Conservation (phyloP, 2,329 filamentous ascomycete genomes). For the Trichoderma sp. region DNA sequence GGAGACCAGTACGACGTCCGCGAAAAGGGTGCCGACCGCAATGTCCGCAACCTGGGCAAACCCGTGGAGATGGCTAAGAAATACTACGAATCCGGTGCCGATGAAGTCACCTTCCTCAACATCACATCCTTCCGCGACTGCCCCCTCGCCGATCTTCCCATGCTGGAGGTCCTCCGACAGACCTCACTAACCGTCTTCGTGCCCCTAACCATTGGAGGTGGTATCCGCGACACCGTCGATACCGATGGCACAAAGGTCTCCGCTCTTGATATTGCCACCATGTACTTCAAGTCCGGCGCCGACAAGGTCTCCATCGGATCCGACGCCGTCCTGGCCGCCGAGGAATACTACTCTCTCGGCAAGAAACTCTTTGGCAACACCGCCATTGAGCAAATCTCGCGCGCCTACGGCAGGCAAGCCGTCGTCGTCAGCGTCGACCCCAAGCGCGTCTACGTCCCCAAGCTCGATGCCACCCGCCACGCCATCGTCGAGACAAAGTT, state of each 20-base stretch:
- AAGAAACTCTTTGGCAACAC: constrained; percentile 73
- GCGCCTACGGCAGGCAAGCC: constrained; percentile 92
- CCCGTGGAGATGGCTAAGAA: constrained; percentile 89
- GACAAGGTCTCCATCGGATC: constrained; percentile 98
- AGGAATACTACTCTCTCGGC: constrained; percentile 77
- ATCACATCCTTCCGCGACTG: constrained; percentile 98
- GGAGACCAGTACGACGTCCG: constrained; percentile 98
- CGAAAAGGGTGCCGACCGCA: constrained; percentile 67
- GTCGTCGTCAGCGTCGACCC: constrained; percentile 96
- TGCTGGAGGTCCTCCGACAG: constrained; percentile 87
- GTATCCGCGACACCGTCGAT: constrained; percentile 90
- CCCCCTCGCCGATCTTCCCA: constrained; percentile 85
- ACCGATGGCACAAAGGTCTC: constrained; percentile 82
- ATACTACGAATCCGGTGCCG: constrained; percentile 95
- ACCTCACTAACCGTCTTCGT: constrained; percentile 94
- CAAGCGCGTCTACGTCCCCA: constrained; percentile 81
- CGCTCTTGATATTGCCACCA: constrained; percentile 86
- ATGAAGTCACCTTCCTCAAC: constrained; percentile 97
- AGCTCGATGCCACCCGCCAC: constrained; percentile 69
- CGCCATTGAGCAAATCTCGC: constrained; percentile 91
- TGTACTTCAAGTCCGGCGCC: constrained; percentile 96
- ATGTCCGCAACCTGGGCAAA: constrained; percentile 90
- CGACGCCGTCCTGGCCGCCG: constrained; percentile 88
- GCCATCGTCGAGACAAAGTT: constrained; percentile 66
- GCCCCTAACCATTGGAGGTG: constrained; percentile 90